phyloP scores from a whole-genome alignment of 2,329 filamentous ascomycete genomes.

The Cucurbitaria berberidis region DNA sequence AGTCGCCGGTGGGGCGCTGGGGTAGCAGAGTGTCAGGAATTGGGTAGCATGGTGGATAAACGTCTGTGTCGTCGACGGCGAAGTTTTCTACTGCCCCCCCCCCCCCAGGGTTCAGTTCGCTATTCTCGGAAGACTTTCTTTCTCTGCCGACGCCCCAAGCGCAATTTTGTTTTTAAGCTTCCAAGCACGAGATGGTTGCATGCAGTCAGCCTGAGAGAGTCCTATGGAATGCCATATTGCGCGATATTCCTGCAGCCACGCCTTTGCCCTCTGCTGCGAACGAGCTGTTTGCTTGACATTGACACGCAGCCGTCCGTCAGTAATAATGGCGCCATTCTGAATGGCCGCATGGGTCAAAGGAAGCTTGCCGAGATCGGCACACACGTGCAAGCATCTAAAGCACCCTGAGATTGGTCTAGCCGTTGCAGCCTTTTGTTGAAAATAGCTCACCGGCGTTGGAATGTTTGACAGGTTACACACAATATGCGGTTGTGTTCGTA shows the following conservation, averaged over 20 bases:
- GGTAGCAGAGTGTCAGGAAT: conserved; percentile 36
- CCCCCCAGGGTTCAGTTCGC: conserved; percentile 10
- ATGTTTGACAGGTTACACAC: background rate
- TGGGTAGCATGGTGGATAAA: conserved; percentile 44
- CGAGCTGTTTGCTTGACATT: background rate
- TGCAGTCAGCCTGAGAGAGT: conserved; percentile 11
- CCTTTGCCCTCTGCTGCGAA: conserved; percentile 1
- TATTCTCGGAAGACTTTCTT: conserved; percentile 19
- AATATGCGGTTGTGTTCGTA: background rate
- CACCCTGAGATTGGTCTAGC: background rate
- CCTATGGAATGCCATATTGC: conserved; percentile 4
- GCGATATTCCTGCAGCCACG: background rate
- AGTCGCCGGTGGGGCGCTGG: conserved; percentile 33
- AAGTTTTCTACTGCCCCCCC: conserved; percentile 42
- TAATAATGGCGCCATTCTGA: conserved; percentile 16
- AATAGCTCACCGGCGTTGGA: conserved; percentile 8
- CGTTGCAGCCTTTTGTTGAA: background rate
- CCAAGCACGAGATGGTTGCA: conserved; percentile 12
- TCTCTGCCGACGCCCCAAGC: conserved; percentile 17
- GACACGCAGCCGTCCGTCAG: background rate
- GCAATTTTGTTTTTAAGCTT: conserved; percentile 30
- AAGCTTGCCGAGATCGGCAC: conserved; percentile 17
- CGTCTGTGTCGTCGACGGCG: conserved; percentile 19
- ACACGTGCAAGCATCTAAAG: conserved; percentile 11
- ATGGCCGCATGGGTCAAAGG: conserved; percentile 10